Evolutionary conservation across 1,139 yeast species (phyloP).

Genomic region (Arxiozyma heterogenica): DNA sequence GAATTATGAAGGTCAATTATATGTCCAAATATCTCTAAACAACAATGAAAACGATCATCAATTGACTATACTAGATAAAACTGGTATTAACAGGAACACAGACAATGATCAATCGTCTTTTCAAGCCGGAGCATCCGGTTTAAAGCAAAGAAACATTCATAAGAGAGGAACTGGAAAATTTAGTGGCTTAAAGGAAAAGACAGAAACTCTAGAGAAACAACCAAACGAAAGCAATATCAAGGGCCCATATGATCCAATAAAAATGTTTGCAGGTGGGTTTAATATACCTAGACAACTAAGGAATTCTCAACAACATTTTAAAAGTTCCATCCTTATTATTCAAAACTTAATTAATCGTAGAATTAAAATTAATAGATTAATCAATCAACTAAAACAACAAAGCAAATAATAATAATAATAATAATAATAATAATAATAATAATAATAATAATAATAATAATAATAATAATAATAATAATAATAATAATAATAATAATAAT

Average conservation of each 20-base stretch:
- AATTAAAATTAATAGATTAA: constrained; percentile 5
- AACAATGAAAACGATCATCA: constrained; percentile 2
- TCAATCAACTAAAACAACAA: not conserved
- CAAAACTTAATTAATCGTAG: constrained; percentile 20
- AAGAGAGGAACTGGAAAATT: not conserved
- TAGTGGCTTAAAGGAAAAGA: constrained; percentile 7
- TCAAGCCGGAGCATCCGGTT: not conserved
- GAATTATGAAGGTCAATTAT: constrained; percentile 19
- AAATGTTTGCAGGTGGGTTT: constrained; percentile 28
- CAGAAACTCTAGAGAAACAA: constrained; percentile 1
- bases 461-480: too few relatives aligned
- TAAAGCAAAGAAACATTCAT: not conserved
- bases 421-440: too few relatives aligned
- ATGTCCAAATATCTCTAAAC: constrained; percentile 5
- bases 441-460: too few relatives aligned
- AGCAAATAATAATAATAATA: not conserved
- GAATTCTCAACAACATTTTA: constrained; percentile 23
- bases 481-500: too few relatives aligned
- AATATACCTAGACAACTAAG: constrained; percentile 23
- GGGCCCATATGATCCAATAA: constrained; percentile 19
- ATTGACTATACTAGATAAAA: not conserved
- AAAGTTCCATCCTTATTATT: constrained; percentile 17
- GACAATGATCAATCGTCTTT: not conserved
- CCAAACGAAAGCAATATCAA: constrained; percentile 2
- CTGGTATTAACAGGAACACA: constrained; percentile 2